Evolutionary conservation across 805 yeast species (phyloP), one percentile per base, ranked within the genome.

Genomic region (Huiozyma sinensis): DNA sequence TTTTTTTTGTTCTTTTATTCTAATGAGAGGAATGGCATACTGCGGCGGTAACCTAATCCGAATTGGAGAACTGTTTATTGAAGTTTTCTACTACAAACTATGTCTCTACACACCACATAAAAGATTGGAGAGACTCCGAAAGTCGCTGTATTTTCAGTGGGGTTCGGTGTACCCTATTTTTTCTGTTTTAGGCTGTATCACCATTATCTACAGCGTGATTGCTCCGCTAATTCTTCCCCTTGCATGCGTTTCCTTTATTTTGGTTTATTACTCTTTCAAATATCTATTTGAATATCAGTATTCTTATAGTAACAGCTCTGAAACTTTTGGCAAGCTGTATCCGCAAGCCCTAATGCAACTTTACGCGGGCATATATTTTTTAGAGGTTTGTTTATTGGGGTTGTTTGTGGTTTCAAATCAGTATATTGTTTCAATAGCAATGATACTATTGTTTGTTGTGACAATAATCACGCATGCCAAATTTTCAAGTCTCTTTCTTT

Each of bases 361-460:
- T 38, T 86, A 83, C 54, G 70, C 83, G 0, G 97, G 97, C 0
- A 64, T 88, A 1, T 88, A 88, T 58, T 84, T 88, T 54, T 68
- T 85, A 55, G 94, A 88, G 55, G 67, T 81, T 33, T 83, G 89
- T 49, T 62, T 88, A 53, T 71, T 84, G 36, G 97, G 96, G 0
- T 64, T 86, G 7, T 80, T 85, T 52, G 73, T 84, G 36, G 61
- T 83, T 11, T 80, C 81, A 48, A 67, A 77, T 69, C 33, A 57
- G 54, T 42, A 71, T 63, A 46, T 68, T 60, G 37, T 73, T 69
- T 65, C 69, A 56, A 44, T 62, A 40, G 48, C 75, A 7, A 81
- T 81, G 77, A 56, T 76, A 2, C 36, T 72, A 1, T 61, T 77
- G 0, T 58, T 83, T 31, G 48, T 75, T 2, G 49, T 63, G 2